A percentile compares a stretch with the other conserved stretches of the same genome.
Conservation (phyloP, 2,329 filamentous ascomycete genomes). For the Dothidotthia symphoricarpi region DNA sequence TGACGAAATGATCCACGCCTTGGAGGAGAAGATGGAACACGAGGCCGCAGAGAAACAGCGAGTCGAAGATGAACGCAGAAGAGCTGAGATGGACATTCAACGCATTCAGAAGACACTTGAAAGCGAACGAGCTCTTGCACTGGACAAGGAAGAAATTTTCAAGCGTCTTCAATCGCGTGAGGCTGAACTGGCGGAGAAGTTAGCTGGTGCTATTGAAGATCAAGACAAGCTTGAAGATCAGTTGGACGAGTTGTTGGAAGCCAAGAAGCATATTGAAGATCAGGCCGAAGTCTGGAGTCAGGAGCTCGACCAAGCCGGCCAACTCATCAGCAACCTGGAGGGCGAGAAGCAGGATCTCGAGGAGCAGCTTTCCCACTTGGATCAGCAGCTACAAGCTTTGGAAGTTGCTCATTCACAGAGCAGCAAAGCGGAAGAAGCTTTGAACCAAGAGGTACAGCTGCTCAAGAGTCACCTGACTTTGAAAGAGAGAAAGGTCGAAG, state of each 20-base stretch:
- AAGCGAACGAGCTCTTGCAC: slow-evolving; percentile 87
- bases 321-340: slow-evolving; percentile 82
- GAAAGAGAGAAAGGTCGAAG: slow-evolving; percentile 85
- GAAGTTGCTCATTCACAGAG: slow-evolving; percentile 69
- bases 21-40: slow-evolving; percentile 78
- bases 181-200: slow-evolving; percentile 85
- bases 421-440: slow-evolving; percentile 70
- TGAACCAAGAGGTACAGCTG: slow-evolving; percentile 85
- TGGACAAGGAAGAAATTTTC: slow-evolving; percentile 99
- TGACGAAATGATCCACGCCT: slow-evolving; percentile 85
- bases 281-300: slow-evolving; percentile 74
- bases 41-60: slow-evolving; percentile 73
- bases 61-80: slow-evolving; percentile 86
- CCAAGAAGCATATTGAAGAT: slow-evolving; percentile 84
- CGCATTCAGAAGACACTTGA: slow-evolving; percentile 92
- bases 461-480: slow-evolving; percentile 84
- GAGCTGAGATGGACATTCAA: slow-evolving; percentile 81
- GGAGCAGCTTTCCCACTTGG: slow-evolving; percentile 65
- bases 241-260: slow-evolving; percentile 80
- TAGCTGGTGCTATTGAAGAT: slow-evolving; percentile 87
- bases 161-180: slow-evolving; percentile 92
- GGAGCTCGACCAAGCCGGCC: slow-evolving; percentile 88
- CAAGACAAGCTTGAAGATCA: slow-evolving; percentile 94
- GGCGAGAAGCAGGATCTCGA: slow-evolving; percentile 77
- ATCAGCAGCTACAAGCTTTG: slow-evolving; percentile 68